Base-by-base conservation (phyloP, 164 flowering plant species). In the Dillenia turbinata region DNA sequence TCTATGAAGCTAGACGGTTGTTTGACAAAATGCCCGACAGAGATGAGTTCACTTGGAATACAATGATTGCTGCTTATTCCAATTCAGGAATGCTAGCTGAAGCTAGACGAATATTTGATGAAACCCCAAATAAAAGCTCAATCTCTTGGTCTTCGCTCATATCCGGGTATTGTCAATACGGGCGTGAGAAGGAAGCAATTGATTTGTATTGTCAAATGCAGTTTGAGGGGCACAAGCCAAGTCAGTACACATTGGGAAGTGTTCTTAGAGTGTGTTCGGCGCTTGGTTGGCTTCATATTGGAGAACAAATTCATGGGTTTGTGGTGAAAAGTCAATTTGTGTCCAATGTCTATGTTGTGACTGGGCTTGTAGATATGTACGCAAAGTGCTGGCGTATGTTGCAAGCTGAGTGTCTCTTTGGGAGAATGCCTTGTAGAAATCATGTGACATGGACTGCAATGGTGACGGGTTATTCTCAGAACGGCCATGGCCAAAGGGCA, bases 311-410 rank as follows among this genome's bases (percentile, higher is more conserved):
- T 68, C 98, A 92, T 71, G 85, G 82, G 12, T 76, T 76, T 60
- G 71, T 72, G 0, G 46, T 83, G 10, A 92, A 90, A 69, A 79
- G 82, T 55, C 45, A 57, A 12, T 75, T 84, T 44, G 84, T 82
- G 59, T 49, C n/a, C 0, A 75, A 85, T 65, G 72, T 52, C 13
- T 85, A 70, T 75, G 92, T 92, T 46, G 83, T 73, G 13, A 89
- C 87, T 13, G 89, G 85, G 33, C 89, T 92, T 33, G 82, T 90
- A 52, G 95, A 88, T 69, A 81, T 88, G 92, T 92, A 92, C 69
- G 86, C 87, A 0, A 85, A 92, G 65, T 85, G 95, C 65, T 63
- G 60, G 46, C 43, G 70, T 47, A 65, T 92, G 56, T 15, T 17
- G 11, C 86, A 82, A 60, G 96, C 98, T 17, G 85, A 81, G 26